Conservation (phyloP, 208 protist genomes). For the Entamoeba invadens region DNA sequence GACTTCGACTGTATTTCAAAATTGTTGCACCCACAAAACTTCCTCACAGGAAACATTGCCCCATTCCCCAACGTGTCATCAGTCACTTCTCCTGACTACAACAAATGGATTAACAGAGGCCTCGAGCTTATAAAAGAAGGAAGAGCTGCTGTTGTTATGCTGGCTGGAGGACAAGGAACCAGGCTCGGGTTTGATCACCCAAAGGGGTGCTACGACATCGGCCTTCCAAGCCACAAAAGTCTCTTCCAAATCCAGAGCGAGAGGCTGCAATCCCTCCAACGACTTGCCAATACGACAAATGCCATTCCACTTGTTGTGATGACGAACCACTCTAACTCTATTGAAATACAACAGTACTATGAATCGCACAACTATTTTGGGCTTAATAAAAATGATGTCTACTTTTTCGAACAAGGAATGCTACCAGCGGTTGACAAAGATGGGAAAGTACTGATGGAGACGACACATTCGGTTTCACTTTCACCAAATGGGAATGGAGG, state of each 20-base stretch:
- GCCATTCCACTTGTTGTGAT: constrained; percentile 67
- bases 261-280: constrained; percentile 58
- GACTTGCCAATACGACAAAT: constrained; percentile 39
- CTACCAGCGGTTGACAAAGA: constrained; percentile 67
- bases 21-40: too few relatives aligned
- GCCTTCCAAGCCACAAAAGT: constrained; percentile 67
- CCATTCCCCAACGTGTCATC: too few relatives aligned
- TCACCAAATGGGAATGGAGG: constrained; percentile 82
- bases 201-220: constrained; percentile 61
- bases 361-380: constrained; percentile 71
- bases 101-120: neutral
- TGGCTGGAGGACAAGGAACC: constrained; percentile 91
- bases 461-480: constrained; percentile 15
- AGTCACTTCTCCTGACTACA: neutral
- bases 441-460: constrained; percentile 67
- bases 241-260: constrained; percentile 88
- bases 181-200: constrained; percentile 74
- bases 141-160: constrained; percentile 65
- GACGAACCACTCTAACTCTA: constrained; percentile 77
- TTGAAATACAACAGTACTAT: constrained; percentile 69
- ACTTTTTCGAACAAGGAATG: constrained; percentile 71
- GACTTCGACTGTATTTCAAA: too few relatives aligned
- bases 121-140: constrained; percentile 44
- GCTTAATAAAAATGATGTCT: constrained; percentile 56
- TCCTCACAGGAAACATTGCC: too few relatives aligned